Base-by-base conservation (phyloP, 2,329 filamentous ascomycete genomes). In the Colletotrichum simmondsii region DNA sequence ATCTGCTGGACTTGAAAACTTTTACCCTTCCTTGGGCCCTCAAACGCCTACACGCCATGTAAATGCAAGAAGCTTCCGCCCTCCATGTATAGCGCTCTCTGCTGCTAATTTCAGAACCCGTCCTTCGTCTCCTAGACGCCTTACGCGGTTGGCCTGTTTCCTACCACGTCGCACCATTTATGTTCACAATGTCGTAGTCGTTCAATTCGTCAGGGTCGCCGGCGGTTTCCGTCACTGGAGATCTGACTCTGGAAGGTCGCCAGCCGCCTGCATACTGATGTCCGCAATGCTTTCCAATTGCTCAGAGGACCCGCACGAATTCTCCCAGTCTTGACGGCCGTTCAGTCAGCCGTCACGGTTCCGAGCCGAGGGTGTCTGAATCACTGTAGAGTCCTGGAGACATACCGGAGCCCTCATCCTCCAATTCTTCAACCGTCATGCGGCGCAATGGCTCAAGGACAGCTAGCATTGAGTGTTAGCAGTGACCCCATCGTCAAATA, bases 391-490 rank as follows among this genome's bases (percentile, higher is more conserved):
- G 63, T 63, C 58, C 65, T 60, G 68, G 66, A 11, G 28, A 87
- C 88, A 83, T 88, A 90, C 89, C 89, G 75, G 89, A 90, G 76
- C 82, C 88, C 66, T 91, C 89, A 65, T 91, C 89, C 73, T 91
- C 89, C 68, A 89, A 78, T 72, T 90, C 87, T 61, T 91, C 89
- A 19, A 90, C 85, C 56, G 88, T 83, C n/a, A 92, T 80, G 60
- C 82, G 83, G 49, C 84, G 84, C 77, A 94, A 85, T n/a, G 83
- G 78, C 16, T 85, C 84, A 14, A 87, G 72, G 4, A 89, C 83
- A 52, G 65, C 85, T 87, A 63, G 37, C 24, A 19, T 54, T 6
- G 11, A 14, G 22, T 14, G 49, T 65, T 22, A 64, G 67, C 26
- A 60, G 53, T 26, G 14, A 49, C 14, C 42, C n/a, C 11, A 3